Base-by-base conservation (phyloP, 176 grass and related monocot genomes). In the Oryza meridionalis region DNA sequence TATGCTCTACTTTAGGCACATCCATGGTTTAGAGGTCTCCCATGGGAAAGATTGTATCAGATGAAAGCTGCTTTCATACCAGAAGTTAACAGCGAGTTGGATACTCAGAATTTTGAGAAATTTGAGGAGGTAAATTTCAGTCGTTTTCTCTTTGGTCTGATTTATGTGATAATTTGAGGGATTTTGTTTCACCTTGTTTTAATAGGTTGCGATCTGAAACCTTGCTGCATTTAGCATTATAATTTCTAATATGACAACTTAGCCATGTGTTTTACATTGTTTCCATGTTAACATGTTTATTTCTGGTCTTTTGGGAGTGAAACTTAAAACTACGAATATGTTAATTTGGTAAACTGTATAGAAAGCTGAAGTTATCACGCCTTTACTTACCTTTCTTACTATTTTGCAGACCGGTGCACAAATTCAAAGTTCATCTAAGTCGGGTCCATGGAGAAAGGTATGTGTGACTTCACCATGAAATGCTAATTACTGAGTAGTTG, bases 11-110 rank as follows among this genome's bases (percentile, higher is more conserved):
- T 80, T 85, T 79, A 97, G 94, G 92, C 70, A 38, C 94, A 97
- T 89, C 77, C 88, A 84, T 97, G 94, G 94, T 97, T 97, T 85
- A 89, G 87, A 92, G 92, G 91, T 37, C 86, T 88, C 73, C 86
- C 88, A 65, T 97, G 89, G 94, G 89, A 94, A 62, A 90, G 90
- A 79, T 71, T 97, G 55, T 97, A 97, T 86, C 83, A 94, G 90
- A 97, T 97, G 94, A 85, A 94, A 90, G 94, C 94, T 92, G 94
- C 94, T 87, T 97, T 97, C 85, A 94, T 88, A 94, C 94, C 94
- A 65, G 94, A 94, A 87, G 91, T 97, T 69, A 94, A 79, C 44
- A 47, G 83, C 32, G 92, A 94, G 68, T 85, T 97, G 77, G 94
- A 97, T 79, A 97, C 94, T 92, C 94, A 97, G 83, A 97, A 97